Percentiles rank a stretch among this genome's conserved stretches.
Conservation (phyloP, 2,329 filamentous ascomycete genomes). For the Alternaria sp. region DNA sequence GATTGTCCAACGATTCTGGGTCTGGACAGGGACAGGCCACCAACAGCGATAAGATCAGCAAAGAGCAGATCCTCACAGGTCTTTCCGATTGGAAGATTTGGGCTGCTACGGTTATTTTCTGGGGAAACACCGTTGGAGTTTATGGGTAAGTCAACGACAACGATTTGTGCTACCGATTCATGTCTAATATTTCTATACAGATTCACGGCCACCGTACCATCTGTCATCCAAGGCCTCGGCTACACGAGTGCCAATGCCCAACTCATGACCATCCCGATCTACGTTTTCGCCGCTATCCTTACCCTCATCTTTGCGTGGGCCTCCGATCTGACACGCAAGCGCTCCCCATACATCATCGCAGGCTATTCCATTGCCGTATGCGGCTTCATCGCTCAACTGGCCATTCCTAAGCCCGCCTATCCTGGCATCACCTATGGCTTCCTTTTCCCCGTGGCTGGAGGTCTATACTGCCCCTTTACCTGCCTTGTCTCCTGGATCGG, state of each 20-base stretch:
- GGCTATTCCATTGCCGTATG: slow-evolving; percentile 61
- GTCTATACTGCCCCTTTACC: slow-evolving; percentile 50
- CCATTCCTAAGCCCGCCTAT: slow-evolving; percentile 53
- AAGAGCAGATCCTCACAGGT: slow-evolving; percentile 60
- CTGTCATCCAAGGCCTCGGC: slow-evolving; percentile 54
- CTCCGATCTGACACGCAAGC: slow-evolving; percentile 62
- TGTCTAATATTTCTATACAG: slow-evolving; percentile 35
- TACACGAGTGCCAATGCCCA: slow-evolving; percentile 54
- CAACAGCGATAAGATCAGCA: slow-evolving; percentile 59
- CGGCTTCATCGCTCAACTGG: slow-evolving; percentile 66
- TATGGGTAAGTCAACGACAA: slow-evolving; percentile 37
- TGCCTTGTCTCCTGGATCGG: slow-evolving; percentile 49
- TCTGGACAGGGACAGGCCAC: slow-evolving; percentile 56
- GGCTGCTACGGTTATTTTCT: slow-evolving; percentile 50
- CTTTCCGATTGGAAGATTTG: slow-evolving; percentile 53
- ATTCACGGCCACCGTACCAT: slow-evolving; percentile 51
- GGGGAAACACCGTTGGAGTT: slow-evolving; percentile 50
- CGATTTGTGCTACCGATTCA: neutral
- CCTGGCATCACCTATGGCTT: slow-evolving; percentile 57
- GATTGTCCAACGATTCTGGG: slow-evolving; percentile 55
- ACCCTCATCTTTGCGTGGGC: slow-evolving; percentile 56
- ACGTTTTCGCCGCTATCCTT: slow-evolving; percentile 54
- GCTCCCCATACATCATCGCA: slow-evolving; percentile 64
- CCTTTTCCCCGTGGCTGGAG: slow-evolving; percentile 48
- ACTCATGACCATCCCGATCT: slow-evolving; percentile 55